These are phyloP conservation scores for Ananas comosus DNA, from an alignment of 176 grass and related monocot species.

Conservation along the genomic window DNA sequence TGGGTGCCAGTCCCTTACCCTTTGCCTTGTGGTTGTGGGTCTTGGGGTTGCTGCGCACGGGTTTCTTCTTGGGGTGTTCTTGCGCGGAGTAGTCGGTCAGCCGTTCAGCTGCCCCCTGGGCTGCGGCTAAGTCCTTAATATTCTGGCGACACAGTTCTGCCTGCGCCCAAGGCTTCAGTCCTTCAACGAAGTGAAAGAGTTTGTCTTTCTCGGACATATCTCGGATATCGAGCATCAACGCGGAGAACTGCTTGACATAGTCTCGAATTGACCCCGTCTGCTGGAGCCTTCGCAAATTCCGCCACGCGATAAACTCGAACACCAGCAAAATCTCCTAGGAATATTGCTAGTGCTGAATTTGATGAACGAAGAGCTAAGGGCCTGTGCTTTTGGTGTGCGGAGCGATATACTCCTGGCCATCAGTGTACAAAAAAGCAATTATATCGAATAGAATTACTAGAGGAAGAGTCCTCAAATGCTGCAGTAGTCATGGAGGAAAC, in stretches of 20 bases:
- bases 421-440: too few species aligned
- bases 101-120: not conserved
- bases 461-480: too few species aligned
- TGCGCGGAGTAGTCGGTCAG: not conserved
- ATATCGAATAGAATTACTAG: too few species aligned
- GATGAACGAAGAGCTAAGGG: too few species aligned
- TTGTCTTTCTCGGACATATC: not conserved
- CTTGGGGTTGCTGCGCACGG: not conserved
- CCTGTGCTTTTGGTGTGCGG: too few species aligned
- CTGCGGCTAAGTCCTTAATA: not conserved
- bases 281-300: not conserved
- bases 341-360: too few species aligned
- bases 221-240: not conserved
- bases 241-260: not conserved
- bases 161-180: not conserved
- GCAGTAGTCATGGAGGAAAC: too few species aligned
- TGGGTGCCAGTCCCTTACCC: not conserved
- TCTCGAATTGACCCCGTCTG: not conserved
- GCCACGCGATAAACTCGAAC: not conserved
- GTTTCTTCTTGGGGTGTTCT: not conserved
- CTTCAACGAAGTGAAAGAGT: not conserved
- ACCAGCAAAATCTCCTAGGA: too few species aligned
- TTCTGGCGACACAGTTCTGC: not conserved
- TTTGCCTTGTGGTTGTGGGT: not conserved
- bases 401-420: too few species aligned